phyloP scores from a whole-genome alignment of 2,329 filamentous ascomycete genomes.

The Phialophora verrucosa region DNA sequence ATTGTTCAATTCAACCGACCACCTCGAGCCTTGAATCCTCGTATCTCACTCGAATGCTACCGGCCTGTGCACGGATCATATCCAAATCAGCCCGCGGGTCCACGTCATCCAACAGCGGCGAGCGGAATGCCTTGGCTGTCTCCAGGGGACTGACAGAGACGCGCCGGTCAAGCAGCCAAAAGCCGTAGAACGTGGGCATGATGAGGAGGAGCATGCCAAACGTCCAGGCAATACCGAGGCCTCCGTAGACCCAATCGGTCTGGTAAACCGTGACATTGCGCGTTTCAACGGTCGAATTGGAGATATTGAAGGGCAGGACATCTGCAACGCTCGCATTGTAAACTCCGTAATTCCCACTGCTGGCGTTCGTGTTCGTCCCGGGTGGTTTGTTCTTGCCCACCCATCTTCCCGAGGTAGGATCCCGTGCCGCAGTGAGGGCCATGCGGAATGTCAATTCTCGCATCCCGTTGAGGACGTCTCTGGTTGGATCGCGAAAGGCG shows the following conservation, averaged over 20 bases:
- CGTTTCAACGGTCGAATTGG: not conserved
- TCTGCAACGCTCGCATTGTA: slow-evolving; percentile 1
- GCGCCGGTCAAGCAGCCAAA: slow-evolving; percentile 28
- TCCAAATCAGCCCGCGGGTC: not conserved
- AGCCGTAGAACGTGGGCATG: slow-evolving; percentile 28
- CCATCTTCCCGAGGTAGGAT: not conserved
- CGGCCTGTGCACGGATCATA: not conserved
- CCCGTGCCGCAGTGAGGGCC: not conserved
- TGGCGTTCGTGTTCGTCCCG: not conserved
- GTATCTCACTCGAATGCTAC: not conserved
- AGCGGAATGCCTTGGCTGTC: slow-evolving; percentile 33
- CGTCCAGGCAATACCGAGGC: slow-evolving; percentile 7
- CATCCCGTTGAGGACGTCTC: slow-evolving; percentile 6
- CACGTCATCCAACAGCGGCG: slow-evolving; percentile 22
- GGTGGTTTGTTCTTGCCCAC: not conserved
- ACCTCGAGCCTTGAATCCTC: not conserved
- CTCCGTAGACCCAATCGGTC: slow-evolving; percentile 1
- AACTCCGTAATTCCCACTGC: not conserved
- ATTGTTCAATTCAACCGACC: not conserved
- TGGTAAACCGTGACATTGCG: slow-evolving; percentile 4
- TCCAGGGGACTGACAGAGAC: slow-evolving; percentile 32
- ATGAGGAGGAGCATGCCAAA: slow-evolving; percentile 8
- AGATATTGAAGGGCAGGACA: not conserved
- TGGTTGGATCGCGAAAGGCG: slow-evolving; percentile 2
- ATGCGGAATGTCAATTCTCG: slow-evolving; percentile 5